A percentile compares a stretch with the other conserved stretches of the same genome.
Conservation (phyloP, 768 basidiomycete species). For the Suillus plorans region DNA sequence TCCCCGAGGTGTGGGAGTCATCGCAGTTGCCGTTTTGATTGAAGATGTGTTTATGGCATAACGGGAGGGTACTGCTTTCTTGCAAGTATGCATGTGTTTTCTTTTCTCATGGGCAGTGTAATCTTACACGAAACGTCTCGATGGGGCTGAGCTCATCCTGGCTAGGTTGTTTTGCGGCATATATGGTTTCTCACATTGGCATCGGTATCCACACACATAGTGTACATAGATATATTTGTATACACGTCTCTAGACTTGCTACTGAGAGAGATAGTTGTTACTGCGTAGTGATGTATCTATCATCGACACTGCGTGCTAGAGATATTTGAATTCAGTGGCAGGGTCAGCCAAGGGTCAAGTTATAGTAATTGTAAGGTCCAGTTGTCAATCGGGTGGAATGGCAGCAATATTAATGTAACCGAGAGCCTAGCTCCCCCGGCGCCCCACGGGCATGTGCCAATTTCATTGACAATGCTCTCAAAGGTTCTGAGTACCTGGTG, state of each 20-base stretch:
- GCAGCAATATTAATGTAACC: too few relatives aligned
- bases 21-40: slow-evolving; percentile 23
- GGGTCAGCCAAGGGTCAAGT: neutral
- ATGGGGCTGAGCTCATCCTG: neutral
- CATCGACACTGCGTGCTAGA: neutral
- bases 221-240: slow-evolving; percentile 9
- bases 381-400: neutral
- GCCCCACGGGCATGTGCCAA: neutral
- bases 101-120: neutral
- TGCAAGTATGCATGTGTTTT: slow-evolving; percentile 1
- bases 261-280: neutral
- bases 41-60: neutral
- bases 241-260: neutral
- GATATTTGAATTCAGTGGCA: neutral
- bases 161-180: slow-evolving; percentile 3
- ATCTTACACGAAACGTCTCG: neutral
- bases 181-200: slow-evolving; percentile 1
- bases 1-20: slow-evolving; percentile 36
- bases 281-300: neutral
- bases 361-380: neutral
- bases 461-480: neutral
- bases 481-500: neutral
- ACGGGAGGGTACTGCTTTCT: neutral
- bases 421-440: neutral
- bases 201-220: slow-evolving; percentile 3